These are phyloP conservation scores for Rhynchospora breviuscula DNA, from an alignment of 176 grass and related monocot genomes.

Conservation along the genomic window DNA sequence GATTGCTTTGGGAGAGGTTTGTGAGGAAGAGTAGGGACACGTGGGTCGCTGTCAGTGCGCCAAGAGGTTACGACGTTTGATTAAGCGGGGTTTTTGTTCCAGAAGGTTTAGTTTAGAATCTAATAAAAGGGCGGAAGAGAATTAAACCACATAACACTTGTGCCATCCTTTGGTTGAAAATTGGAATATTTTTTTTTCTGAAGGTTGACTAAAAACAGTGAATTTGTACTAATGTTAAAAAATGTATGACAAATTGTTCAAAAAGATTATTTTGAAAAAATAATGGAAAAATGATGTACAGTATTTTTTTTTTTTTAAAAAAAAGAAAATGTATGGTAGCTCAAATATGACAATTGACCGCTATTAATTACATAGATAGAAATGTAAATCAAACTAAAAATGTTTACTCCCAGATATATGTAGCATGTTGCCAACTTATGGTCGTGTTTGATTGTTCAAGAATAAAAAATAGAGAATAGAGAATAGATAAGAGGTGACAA, in stretches of 20 bases:
- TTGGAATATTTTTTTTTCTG: not conserved
- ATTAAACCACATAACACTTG: constrained; percentile 6
- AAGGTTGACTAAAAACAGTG: not conserved
- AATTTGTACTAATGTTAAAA: not conserved
- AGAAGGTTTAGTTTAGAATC: constrained; percentile 14
- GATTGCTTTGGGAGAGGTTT: not conserved
- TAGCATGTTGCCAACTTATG: too few species aligned
- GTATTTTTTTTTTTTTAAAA: not conserved
- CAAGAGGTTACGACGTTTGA: not conserved
- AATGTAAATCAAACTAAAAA: not conserved
- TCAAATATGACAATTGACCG: not conserved
- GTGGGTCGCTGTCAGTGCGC: constrained; percentile 12
- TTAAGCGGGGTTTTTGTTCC: constrained; percentile 15
- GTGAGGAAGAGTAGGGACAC: not conserved
- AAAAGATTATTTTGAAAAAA: too few species aligned
- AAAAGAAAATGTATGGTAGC: not conserved
- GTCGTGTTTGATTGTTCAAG: too few species aligned
- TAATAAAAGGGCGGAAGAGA: constrained; percentile 27
- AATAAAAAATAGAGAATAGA: too few species aligned
- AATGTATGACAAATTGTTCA: too few species aligned
- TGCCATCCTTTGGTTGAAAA: constrained; percentile 6
- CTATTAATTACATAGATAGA: not conserved
- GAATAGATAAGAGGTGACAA: too few species aligned
- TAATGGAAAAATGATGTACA: too few species aligned
- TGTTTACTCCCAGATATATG: too few species aligned